Base-by-base conservation (phyloP, 164 flowering plant species). In the Protea cynaroides region DNA sequence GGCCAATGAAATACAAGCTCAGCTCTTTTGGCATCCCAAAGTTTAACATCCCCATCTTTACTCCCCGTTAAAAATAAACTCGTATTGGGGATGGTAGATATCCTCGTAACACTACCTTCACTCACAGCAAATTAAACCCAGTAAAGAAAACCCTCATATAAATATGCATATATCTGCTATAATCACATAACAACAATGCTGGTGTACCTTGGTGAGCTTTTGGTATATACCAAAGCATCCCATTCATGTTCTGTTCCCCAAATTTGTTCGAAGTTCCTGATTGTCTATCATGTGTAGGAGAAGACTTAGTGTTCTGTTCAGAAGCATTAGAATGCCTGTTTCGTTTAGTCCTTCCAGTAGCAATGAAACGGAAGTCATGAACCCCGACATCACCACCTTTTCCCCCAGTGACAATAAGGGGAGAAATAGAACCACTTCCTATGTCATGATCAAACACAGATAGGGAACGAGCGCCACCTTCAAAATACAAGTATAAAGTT, bases 161-260 rank as follows among this genome's bases (percentile, higher is more conserved):
- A 3, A 40, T 40, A 1, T 7, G 14, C 25, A 29, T 29, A 29
- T 29, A 29, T 29, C 34, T 2, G 34, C 44, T 46, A 56, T 19
- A 38, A 40, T 29, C 55, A 23, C 51, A 74, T 24, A 10, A 57
- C 51, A 63, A 62, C 29, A 8, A 21, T 22, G 25, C 13, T 24
- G 0, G 21, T 17, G 11, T 85, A 94, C 98, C 97, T 83, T 76
- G 77, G 79, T 95, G 99, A 70, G 97, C 97, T 79, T 88, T 89
- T 67, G 99, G 97, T 69, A 95, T 84, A 72, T 89, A 87, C 99
- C 97, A 92, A 52, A 95, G 87, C 97, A 95, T 95, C 67, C 99
- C 99, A 66, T 81, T 78, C n/a, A 49, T 66, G 73, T 81, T 87
- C 61, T 78, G 87, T 54, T 83, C 88, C 25, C 87, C 90, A 58